Conservation (phyloP, 148 eudicot species). For the Silene conica region DNA sequence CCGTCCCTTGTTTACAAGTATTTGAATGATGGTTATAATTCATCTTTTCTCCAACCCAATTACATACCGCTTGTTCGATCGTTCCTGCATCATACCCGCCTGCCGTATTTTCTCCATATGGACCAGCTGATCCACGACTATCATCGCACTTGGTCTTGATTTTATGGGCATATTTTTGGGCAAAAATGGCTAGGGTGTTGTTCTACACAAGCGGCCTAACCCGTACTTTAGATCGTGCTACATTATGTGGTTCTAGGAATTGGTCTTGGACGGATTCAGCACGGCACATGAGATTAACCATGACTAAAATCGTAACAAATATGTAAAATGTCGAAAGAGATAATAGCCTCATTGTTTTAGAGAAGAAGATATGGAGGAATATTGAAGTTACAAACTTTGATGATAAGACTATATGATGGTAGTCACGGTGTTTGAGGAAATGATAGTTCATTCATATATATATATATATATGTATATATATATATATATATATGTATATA, state of each 20-base stretch:
- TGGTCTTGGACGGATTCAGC: constrained; percentile 23
- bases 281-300: background rate
- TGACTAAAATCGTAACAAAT: constrained; percentile 11
- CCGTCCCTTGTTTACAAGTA: constrained; percentile 17
- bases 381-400: no score
- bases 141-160: constrained; percentile 18
- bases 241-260: constrained; percentile 33
- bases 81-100: constrained; percentile 23
- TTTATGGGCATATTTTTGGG: constrained; percentile 13
- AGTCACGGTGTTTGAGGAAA: no score
- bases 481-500: no score
- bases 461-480: no score
- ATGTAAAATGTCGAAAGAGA: no score
- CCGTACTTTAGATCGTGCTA: constrained; percentile 23
- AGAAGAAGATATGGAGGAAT: background rate
- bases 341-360: constrained; percentile 13
- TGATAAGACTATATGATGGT: no score
- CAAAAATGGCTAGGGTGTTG: constrained; percentile 20
- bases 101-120: constrained; percentile 34
- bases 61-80: constrained; percentile 9
- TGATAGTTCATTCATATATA: no score
- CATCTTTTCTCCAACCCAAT: constrained; percentile 22
- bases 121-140: constrained; percentile 14
- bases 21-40: constrained; percentile 27
- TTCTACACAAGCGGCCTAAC: constrained; percentile 28